Conservation (phyloP, 441 rosid species). For the Pelargonium australe region DNA sequence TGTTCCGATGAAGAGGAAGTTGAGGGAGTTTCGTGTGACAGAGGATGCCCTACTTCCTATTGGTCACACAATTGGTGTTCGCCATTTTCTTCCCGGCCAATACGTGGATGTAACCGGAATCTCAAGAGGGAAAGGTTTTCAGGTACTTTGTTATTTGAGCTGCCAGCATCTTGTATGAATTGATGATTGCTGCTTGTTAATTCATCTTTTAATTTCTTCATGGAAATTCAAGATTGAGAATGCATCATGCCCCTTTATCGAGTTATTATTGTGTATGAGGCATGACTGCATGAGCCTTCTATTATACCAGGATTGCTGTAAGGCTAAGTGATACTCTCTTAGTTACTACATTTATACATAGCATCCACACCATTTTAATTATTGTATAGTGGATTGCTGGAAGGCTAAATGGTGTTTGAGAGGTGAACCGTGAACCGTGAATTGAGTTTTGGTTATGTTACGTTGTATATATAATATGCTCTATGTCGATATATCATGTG, state of each 20-base stretch:
- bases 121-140: conserved; percentile 90
- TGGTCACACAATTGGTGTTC: conserved; percentile 68
- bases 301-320: neutral
- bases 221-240: too few species aligned
- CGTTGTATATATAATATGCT: too few species aligned
- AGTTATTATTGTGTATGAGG: neutral
- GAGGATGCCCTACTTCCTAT: conserved; percentile 93
- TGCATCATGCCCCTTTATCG: neutral
- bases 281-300: neutral
- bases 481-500: too few species aligned
- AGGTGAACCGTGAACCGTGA: too few species aligned
- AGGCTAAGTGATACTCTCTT: neutral
- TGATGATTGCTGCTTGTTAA: neutral
- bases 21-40: conserved; percentile 86
- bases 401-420: too few species aligned
- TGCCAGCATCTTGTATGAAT: neutral
- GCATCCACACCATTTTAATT: too few species aligned
- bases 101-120: conserved; percentile 80
- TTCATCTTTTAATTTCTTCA: neutral
- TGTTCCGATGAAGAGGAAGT: conserved; percentile 83
- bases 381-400: too few species aligned
- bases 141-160: conserved; percentile 36
- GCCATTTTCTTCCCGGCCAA: conserved; percentile 93
- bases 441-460: too few species aligned
- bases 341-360: neutral